Evolutionary conservation across 805 yeast species (phyloP).

Genomic region (Ogataea glucozyma): DNA sequence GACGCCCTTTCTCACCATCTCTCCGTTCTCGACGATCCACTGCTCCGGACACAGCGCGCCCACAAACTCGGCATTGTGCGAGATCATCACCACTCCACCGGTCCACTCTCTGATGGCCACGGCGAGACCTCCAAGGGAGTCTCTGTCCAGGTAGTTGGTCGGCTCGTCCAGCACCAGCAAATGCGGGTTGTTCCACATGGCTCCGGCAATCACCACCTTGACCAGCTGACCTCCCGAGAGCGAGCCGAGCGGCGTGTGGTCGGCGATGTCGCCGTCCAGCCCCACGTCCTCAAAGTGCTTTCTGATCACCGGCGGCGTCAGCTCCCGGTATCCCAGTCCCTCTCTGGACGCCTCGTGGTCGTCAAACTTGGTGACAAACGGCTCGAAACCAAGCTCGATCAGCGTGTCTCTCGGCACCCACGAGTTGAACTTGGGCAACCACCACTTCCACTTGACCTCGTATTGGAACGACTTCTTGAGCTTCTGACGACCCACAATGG

Average conservation of each 20-base stretch:
- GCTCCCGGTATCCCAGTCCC: constrained; percentile 96
- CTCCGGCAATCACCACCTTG: constrained; percentile 98
- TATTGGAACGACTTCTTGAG: constrained; percentile 95
- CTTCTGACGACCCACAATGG: constrained; percentile 96
- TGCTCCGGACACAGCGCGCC: constrained; percentile 98
- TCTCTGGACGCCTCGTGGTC: constrained; percentile 99
- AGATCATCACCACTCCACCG: constrained; percentile 98
- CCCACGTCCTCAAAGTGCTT: constrained; percentile 98
- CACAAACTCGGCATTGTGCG: constrained; percentile 95
- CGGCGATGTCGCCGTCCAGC: constrained; percentile 96
- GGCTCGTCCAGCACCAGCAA: constrained; percentile 96
- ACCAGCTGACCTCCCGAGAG: constrained; percentile 98
- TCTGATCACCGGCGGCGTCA: constrained; percentile 87
- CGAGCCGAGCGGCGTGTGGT: constrained; percentile 96
- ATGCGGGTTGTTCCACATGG: constrained; percentile 99
- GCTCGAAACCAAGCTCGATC: constrained; percentile 81
- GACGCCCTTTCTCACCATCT: constrained; percentile 79
- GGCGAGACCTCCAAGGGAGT: constrained; percentile 95
- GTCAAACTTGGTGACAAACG: constrained; percentile 90
- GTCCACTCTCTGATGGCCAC: constrained; percentile 97
- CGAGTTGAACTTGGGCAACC: constrained; percentile 91
- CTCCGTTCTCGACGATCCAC: constrained; percentile 95
- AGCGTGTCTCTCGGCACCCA: constrained; percentile 88
- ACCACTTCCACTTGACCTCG: constrained; percentile 90
- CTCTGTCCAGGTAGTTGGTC: constrained; percentile 96